Evolutionary conservation across 139 green algal genomes (phyloP), one percentile per base, ranked within the genome.

Genomic region (Chlamydomonas sp.): DNA sequence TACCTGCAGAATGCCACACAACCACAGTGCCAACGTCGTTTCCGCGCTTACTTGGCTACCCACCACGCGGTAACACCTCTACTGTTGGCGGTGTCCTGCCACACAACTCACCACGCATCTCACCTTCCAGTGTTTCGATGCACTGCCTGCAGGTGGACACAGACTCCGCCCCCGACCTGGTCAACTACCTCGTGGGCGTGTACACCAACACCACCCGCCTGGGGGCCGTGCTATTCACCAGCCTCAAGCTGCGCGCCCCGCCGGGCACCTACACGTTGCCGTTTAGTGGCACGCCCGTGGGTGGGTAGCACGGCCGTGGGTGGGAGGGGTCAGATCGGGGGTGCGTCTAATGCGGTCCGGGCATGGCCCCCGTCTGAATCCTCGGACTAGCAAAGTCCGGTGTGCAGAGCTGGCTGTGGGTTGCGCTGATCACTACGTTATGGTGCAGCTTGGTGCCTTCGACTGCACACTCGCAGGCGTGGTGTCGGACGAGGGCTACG

Each of bases 221-320:
- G 5, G 84, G 84, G 1, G 64, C 63, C 7, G 75, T 17, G 0
- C 16, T 1, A 8, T 57, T 88, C 57, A 69, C 0, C 74, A 57
- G 3, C 49, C 75, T 88, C 15, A 31, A 15, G 57, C 58, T 88
- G 57, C 6, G 16, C 5, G 84, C 84, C 2, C 75, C 84, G 7
- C 75, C 84, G 0, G 84, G 75, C 57, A 31, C 57, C 63, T 88
- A 88, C 83, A 63, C 12, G 10, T 12, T 87, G 60, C 64, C 62
- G 2, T 76, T 82, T 61, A 66, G 17, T 1, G 73, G 31, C 5
- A 14, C 81, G n/a, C 73, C 73, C 3, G 64, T 5, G 14, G 73
- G 83, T 82, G 83, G 66, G 66, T 71, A 14, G 10, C 66, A 71
- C 4, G 71, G 75, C 6, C 7, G 4, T 9, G 17, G 57, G 16